A percentile compares a stretch with the other conserved stretches of the same genome.
phyloP scores from a whole-genome alignment of 208 protist species.

The Kentomonas sorsogonicus region DNA sequence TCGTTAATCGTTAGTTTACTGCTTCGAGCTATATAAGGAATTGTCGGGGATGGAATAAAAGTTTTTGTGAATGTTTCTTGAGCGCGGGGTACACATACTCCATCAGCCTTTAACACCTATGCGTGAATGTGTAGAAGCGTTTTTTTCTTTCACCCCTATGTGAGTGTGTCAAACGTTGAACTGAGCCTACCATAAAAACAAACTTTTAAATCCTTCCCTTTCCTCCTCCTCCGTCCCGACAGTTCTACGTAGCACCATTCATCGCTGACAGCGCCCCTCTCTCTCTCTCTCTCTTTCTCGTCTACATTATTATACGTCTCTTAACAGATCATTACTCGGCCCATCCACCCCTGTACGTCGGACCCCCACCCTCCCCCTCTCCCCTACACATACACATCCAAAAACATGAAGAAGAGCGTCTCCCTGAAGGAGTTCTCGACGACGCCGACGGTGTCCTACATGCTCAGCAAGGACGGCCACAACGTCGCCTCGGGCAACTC shows the following conservation, averaged over 20 bases:
- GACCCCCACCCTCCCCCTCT: too few species aligned
- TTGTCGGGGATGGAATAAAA: too few species aligned
- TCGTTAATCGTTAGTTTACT: too few species aligned
- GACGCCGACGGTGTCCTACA: conserved; percentile 85
- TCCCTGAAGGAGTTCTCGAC: conserved; percentile 89
- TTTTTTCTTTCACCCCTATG: conserved; percentile 2
- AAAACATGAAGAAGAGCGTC: conserved; percentile 90
- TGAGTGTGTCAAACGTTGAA: background rate
- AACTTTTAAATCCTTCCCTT: background rate
- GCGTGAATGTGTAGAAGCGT: too few species aligned
- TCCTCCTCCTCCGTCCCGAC: background rate
- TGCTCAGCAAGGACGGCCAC: conserved; percentile 86
- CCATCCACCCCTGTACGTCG: too few species aligned
- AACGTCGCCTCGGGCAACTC: conserved; percentile 47
- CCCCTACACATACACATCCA: too few species aligned
- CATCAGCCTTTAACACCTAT: too few species aligned
- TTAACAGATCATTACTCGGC: background rate
- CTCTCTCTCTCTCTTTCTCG: conserved; percentile 6
- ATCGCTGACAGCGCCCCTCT: background rate
- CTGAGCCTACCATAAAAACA: background rate
- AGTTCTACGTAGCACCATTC: background rate
- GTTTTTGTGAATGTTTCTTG: too few species aligned
- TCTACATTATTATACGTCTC: background rate
- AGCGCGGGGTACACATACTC: too few species aligned
- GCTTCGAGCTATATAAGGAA: too few species aligned